Base-by-base conservation (phyloP, 176 grass and related monocot genomes). In the Olyra latifolia region DNA sequence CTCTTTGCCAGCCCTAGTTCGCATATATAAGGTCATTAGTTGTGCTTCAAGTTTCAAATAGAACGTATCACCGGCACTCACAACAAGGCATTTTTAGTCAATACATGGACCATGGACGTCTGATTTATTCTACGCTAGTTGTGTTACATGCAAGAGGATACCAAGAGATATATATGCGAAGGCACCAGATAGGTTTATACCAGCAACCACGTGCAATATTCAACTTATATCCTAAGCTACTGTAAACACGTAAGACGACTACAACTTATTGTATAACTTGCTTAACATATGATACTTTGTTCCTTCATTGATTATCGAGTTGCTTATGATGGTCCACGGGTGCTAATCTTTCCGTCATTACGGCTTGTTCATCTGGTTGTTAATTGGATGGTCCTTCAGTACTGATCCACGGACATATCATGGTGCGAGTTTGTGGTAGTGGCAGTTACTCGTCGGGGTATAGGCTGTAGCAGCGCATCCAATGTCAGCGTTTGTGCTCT, bases 401-500 rank as follows among this genome's bases (percentile, higher is more conserved):
- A 88, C 69, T 80, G 50, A 44, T 68, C 75, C 2, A 69, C 52
- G 10, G 86, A 74, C 3, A 88, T n/a, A 6, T 69, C 81, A 74
- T 74, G 86, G 61, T 88, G 86, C 8, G 86, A 84, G 54, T 88
- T 74, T 61, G 74, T 48, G 19, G 86, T 62, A 19, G 81, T 79
- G 0, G 68, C 13, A 39, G 49, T 60, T n/a, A 28, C 23, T 29
- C 41, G 8, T 77, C 0, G 63, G 48, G 50, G 63, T 84, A 10
- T 60, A 38, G 13, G 73, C 52, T 56, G 48, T 10, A 16, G 3
- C 48, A 35, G 24, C 16, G 13, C 19, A 27, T 23, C 48, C 10
- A n/a, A 1, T 47, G 17, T 59, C 42, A 57, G 68, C 52, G 5
- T 78, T 66, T 78, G 80, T 45, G 23, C 29, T 72, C 17, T 78